Conservation (phyloP, 202 grass and related monocot genomes). For the Zoysia matrella region DNA sequence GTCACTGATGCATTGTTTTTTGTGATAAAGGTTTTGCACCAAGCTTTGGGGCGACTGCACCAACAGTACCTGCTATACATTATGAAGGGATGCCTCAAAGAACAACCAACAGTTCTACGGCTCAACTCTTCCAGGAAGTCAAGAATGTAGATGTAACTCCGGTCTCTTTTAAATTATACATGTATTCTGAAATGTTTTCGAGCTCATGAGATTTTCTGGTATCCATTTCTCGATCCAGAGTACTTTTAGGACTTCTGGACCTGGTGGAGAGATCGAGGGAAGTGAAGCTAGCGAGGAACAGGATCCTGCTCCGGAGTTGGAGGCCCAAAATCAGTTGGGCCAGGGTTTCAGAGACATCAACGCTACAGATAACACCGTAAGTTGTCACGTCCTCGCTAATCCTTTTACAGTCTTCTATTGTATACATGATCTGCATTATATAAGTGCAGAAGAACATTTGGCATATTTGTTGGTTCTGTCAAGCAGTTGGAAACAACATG, state of each 20-base stretch:
- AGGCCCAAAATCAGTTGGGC: conserved; percentile 21
- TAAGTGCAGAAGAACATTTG: not conserved
- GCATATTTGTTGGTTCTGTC: not conserved
- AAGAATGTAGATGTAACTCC: conserved; percentile 30
- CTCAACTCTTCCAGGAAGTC: conserved; percentile 29
- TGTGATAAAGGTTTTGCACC: conserved; percentile 33
- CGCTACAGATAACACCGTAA: conserved; percentile 12
- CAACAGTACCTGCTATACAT: conserved; percentile 23
- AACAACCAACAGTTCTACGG: conserved; percentile 8
- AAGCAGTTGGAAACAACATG: not conserved
- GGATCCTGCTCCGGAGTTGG: not conserved
- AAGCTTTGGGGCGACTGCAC: conserved; percentile 19
- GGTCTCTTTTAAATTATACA: not conserved
- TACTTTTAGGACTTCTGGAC: not conserved
- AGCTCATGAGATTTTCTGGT: conserved; percentile 1
- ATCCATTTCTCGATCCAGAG: conserved; percentile 42
- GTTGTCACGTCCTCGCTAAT: not conserved
- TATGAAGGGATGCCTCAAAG: conserved; percentile 40
- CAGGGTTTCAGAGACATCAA: not conserved
- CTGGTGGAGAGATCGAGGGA: conserved; percentile 8
- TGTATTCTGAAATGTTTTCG: not conserved
- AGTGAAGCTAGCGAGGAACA: conserved; percentile 37
- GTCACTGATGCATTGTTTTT: conserved; percentile 1
- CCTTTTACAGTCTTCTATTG: not conserved
- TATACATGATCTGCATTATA: conserved; percentile 1